Percentiles rank a stretch among this genome's conserved stretches.
Evolutionary conservation across 208 protist species (phyloP).

Genomic region (Novymonas esmeraldas): DNA sequence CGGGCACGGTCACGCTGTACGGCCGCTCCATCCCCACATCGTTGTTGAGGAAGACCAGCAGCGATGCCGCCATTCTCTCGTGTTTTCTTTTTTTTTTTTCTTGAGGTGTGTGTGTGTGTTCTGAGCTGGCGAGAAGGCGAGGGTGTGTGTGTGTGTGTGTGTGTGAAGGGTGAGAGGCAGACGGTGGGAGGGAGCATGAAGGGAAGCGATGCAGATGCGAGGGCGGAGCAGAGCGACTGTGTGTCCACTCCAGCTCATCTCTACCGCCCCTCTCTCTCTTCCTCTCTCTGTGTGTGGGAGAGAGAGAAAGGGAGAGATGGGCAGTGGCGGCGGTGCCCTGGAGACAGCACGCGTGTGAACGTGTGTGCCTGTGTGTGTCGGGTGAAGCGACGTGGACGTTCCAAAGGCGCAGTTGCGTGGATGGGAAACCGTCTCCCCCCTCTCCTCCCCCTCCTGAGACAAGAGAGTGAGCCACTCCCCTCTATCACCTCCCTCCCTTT

Average conservation of each 20-base stretch:
- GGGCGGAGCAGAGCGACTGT: not conserved
- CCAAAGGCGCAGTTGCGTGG: too few species aligned
- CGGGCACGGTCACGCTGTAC: conserved; percentile 37
- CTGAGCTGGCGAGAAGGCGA: not conserved
- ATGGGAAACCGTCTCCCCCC: too few species aligned
- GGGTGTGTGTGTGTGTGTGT: not conserved
- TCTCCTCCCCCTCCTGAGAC: too few species aligned
- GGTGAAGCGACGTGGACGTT: too few species aligned
- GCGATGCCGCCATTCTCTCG: not conserved
- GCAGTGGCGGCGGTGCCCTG: too few species aligned
- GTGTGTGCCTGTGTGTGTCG: too few species aligned
- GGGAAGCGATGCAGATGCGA: not conserved
- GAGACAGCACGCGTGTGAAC: too few species aligned
- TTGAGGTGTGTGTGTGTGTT: not conserved
- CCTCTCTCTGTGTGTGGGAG: not conserved
- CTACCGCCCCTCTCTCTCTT: too few species aligned
- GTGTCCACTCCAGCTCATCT: too few species aligned
- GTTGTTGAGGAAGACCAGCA: conserved; percentile 67
- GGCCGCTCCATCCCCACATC: conserved; percentile 57
- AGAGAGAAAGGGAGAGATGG: too few species aligned
- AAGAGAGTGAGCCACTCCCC: too few species aligned
- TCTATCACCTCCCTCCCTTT: too few species aligned
- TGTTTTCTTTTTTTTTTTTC: not conserved
- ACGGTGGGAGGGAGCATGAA: not conserved
- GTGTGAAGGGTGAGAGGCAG: not conserved